These are phyloP conservation scores for Tilletia caries DNA, from an alignment of 1,284 basidiomycete species.

Conservation along the genomic window DNA sequence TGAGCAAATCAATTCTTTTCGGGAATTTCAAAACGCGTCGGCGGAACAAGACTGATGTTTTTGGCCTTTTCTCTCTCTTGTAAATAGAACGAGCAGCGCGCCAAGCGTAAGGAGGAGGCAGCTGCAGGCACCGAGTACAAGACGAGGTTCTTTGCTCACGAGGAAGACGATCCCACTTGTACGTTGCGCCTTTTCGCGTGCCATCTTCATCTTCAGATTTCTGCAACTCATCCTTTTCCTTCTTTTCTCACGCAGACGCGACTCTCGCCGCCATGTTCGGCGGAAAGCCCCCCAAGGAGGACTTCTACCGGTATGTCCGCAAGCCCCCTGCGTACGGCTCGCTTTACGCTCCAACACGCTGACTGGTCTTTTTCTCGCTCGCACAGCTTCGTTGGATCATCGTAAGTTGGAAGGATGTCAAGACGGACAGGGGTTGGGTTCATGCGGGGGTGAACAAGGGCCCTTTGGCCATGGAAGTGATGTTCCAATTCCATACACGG, in stretches of 20 bases:
- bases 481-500: too few species aligned
- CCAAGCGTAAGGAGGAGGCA: slow-evolving; percentile 77
- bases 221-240: too few species aligned
- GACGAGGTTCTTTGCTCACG: slow-evolving; percentile 50
- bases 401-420: not conserved
- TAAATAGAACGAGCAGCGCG: slow-evolving; percentile 76
- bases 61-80: not conserved
- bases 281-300: slow-evolving; percentile 37
- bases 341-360: too few species aligned
- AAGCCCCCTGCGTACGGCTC: not conserved
- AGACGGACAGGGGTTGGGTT: too few species aligned
- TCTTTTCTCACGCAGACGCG: slow-evolving; percentile 22
- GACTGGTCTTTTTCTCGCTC: too few species aligned
- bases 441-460: too few species aligned
- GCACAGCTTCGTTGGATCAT: not conserved
- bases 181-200: not conserved
- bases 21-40: not conserved
- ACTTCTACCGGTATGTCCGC: slow-evolving; percentile 26
- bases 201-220: not conserved
- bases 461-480: too few species aligned
- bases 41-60: not conserved
- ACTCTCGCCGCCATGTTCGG: slow-evolving; percentile 36
- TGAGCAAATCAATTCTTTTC: not conserved
- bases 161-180: slow-evolving; percentile 46
- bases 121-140: slow-evolving; percentile 72